Percentiles rank a stretch among this genome's conserved stretches.
Evolutionary conservation across 129 eudicot species (phyloP).

Genomic region (Cynara cardunculus): DNA sequence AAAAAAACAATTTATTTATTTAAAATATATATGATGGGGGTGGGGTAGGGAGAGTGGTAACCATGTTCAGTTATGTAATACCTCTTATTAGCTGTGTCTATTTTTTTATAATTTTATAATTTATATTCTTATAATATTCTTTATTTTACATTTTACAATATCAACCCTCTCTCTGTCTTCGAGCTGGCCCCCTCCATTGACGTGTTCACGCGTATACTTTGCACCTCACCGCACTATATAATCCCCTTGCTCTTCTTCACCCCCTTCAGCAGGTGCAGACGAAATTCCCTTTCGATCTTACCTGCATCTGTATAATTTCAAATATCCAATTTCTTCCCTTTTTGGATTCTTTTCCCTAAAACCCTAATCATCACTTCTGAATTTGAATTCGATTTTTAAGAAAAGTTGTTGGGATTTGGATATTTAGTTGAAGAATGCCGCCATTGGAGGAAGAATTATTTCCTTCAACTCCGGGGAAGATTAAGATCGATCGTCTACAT

Average conservation of each 20-base stretch:
- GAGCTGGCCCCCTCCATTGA: slow-evolving; percentile 30
- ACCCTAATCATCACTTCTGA: not conserved
- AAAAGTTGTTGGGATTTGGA: not conserved
- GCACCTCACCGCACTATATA: slow-evolving; percentile 25
- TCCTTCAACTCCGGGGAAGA: slow-evolving; percentile 42
- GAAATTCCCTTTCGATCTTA: slow-evolving; percentile 3
- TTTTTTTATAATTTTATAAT: not conserved
- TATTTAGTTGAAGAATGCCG: not conserved
- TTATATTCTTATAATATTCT: not conserved
- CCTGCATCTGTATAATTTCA: slow-evolving; percentile 4
- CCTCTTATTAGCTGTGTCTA: slow-evolving; percentile 22
- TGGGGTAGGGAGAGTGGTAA: not conserved
- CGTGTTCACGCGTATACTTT: slow-evolving; percentile 31
- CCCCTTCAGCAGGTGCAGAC: slow-evolving; percentile 20
- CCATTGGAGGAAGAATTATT: slow-evolving; percentile 16
- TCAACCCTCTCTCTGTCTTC: slow-evolving; percentile 19
- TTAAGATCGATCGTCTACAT: slow-evolving; percentile 30
- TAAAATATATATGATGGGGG: not conserved
- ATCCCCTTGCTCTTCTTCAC: not conserved
- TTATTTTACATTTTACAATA: slow-evolving; percentile 9
- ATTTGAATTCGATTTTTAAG: not conserved
- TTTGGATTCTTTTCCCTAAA: not conserved
- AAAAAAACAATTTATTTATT: too few relatives aligned
- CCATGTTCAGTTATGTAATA: slow-evolving; percentile 21
- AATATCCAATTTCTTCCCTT: not conserved